Conservation (phyloP, 2,329 filamentous ascomycete genomes). For the Penicillium janthinellum region DNA sequence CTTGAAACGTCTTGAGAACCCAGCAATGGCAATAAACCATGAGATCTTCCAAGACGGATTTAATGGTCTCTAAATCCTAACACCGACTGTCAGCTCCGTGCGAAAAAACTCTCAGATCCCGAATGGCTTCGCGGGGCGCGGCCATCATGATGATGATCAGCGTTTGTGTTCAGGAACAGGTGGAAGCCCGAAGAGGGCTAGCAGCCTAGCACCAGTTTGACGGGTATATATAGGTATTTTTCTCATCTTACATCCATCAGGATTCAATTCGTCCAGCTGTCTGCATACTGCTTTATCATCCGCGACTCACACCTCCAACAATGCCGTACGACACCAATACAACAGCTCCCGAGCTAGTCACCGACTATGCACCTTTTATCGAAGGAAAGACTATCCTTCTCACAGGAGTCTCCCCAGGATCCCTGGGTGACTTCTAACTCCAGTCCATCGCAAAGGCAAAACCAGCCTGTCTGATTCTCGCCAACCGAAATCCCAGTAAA, state of each 20-base stretch:
- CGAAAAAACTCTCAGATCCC: not conserved
- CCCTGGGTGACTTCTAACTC: slow-evolving; percentile 41
- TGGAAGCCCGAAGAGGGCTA: not conserved
- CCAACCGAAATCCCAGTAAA: slow-evolving; percentile 41
- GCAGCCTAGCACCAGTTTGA: no score
- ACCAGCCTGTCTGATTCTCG: slow-evolving; percentile 42
- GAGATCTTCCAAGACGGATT: not conserved
- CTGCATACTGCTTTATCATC: not conserved
- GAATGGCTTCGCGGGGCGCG: not conserved
- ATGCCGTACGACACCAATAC: slow-evolving; percentile 19
- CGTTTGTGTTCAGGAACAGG: not conserved
- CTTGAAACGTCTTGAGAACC: no score
- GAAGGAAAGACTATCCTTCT: slow-evolving; percentile 42
- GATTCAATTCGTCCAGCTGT: not conserved
- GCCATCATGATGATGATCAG: not conserved
- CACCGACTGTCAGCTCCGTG: not conserved
- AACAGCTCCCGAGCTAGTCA: slow-evolving; percentile 25
- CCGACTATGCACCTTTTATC: slow-evolving; percentile 23
- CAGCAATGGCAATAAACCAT: no score
- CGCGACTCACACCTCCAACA: not conserved
- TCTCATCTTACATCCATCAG: not conserved
- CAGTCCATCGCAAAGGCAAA: slow-evolving; percentile 37
- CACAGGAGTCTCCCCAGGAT: slow-evolving; percentile 43
- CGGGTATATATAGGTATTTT: not conserved
- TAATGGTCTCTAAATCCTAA: not conserved